phyloP scores from a whole-genome alignment of 2,329 filamentous ascomycete species.

The Blumeria graminis region DNA sequence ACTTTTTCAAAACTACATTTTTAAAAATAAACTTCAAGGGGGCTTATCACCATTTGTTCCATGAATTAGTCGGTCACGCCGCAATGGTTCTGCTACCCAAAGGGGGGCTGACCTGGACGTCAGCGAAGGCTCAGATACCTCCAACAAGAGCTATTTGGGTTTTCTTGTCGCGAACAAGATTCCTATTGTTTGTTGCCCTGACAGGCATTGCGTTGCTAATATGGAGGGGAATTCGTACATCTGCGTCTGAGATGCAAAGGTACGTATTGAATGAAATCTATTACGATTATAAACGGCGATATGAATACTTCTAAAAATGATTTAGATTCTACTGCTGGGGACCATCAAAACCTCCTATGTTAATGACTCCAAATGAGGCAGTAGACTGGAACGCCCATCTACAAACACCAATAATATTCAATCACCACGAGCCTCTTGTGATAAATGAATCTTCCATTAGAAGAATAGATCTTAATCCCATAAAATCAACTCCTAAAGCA shows the following conservation, averaged over 20 bases:
- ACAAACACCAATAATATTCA: constrained; percentile 85
- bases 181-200: constrained; percentile 49
- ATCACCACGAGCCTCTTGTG: constrained; percentile 71
- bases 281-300: not conserved
- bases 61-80: constrained; percentile 15
- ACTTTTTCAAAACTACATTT: too few species aligned
- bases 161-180: constrained; percentile 52
- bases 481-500: constrained; percentile 61
- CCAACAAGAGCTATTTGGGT: constrained; percentile 47
- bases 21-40: too few species aligned
- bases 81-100: not conserved
- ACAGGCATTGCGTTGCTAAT: constrained; percentile 50
- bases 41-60: not conserved
- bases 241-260: constrained; percentile 78
- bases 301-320: not conserved
- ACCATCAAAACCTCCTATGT: constrained; percentile 81
- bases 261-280: constrained; percentile 17
- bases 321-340: constrained; percentile 91
- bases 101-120: constrained; percentile 53
- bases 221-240: constrained; percentile 67
- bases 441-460: constrained; percentile 62
- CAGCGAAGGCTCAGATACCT: constrained; percentile 55
- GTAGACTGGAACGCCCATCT: constrained; percentile 71
- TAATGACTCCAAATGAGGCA: constrained; percentile 81
- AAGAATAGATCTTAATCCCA: constrained; percentile 60